Base-by-base conservation (phyloP, 2,329 filamentous ascomycete species). In the Colletotrichum tamarilloi region DNA sequence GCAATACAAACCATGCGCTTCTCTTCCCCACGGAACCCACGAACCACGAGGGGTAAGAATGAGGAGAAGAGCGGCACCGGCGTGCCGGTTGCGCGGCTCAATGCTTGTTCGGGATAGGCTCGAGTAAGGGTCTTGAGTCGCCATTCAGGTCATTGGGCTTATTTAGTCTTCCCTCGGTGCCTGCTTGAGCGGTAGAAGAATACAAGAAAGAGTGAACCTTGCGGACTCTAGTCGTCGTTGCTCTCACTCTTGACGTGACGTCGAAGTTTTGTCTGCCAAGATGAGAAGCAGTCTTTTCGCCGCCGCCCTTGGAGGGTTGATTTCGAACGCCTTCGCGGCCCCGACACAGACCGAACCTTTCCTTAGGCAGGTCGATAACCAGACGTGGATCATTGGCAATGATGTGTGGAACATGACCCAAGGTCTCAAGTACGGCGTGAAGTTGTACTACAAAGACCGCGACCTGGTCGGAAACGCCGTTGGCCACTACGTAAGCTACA, bases 371-470 rank as follows among this genome's bases (percentile, higher is more conserved):
- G 68, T 80, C 16, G 71, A 78, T 67, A 76, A 66, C 22, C 71
- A 77, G 68, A 80, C 76, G 9, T 81, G 79, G 79, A 67, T 81
- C 30, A 79, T 81, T 62, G 80, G 80, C 38, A 81, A 81, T 52
- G 78, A 77, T 57, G 53, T 78, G 53, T 79, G 79, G 79, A 79
- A 79, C 62, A 74, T 81, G 62, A 80, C 78, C 4, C 78, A 80
- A 52, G 68, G 72, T 35, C 72, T 46, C 24, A 58, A 72, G 56
- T 79, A 79, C 59, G 79, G 79, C 16, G 74, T 77, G 9, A 75
- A 78, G 75, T 73, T 81, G 22, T 78, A 74, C 42, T 81, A 78
- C 67, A 76, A 79, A 42, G 76, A 78, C 12, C 80, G 76, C 14
- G 79, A 80, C 52, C 79, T 78, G 26, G 77, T 80, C 19, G 79